A percentile compares a stretch with the other conserved stretches of the same genome.
Conservation (phyloP, 2,329 filamentous ascomycete genomes). For the Penicillium sp. region DNA sequence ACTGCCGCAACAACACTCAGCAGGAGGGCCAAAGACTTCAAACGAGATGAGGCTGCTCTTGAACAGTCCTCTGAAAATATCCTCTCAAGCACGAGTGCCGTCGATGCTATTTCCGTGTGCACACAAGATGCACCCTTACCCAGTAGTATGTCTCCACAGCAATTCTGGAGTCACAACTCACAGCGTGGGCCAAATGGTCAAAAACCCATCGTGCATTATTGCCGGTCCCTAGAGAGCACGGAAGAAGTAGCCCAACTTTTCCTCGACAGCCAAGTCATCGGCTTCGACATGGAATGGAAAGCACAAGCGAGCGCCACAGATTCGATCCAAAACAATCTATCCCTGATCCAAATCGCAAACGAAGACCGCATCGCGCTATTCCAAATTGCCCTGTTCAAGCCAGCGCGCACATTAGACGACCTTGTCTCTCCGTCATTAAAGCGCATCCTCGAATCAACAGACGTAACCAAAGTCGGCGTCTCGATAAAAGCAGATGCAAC, state of each 20-base stretch:
- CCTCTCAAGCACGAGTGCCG: background rate
- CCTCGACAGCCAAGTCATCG: conserved; percentile 69
- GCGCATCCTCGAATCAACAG: conserved; percentile 70
- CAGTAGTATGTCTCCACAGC: conserved; percentile 4
- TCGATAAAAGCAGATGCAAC: conserved; percentile 72
- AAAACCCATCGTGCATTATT: conserved; percentile 76
- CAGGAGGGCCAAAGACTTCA: background rate
- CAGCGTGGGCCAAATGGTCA: conserved; percentile 55
- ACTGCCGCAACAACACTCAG: background rate
- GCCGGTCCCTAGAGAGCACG: conserved; percentile 67
- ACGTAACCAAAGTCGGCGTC: conserved; percentile 77
- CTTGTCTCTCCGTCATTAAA: conserved; percentile 73
- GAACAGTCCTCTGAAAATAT: background rate
- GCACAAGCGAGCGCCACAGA: conserved; percentile 51
- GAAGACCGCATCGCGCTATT: conserved; percentile 78
- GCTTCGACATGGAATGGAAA: conserved; percentile 90
- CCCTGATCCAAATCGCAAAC: conserved; percentile 80
- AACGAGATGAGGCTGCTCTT: background rate
- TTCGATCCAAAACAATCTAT: conserved; percentile 70
- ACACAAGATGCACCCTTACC: background rate
- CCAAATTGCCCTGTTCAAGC: conserved; percentile 70
- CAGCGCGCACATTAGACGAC: conserved; percentile 48
- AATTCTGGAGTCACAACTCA: conserved; percentile 40
- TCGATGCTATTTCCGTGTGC: background rate
- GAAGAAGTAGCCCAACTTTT: conserved; percentile 72